Evolutionary conservation across 1,139 yeast genomes (phyloP).

Genomic region (Magnusiomyces fungicola): DNA sequence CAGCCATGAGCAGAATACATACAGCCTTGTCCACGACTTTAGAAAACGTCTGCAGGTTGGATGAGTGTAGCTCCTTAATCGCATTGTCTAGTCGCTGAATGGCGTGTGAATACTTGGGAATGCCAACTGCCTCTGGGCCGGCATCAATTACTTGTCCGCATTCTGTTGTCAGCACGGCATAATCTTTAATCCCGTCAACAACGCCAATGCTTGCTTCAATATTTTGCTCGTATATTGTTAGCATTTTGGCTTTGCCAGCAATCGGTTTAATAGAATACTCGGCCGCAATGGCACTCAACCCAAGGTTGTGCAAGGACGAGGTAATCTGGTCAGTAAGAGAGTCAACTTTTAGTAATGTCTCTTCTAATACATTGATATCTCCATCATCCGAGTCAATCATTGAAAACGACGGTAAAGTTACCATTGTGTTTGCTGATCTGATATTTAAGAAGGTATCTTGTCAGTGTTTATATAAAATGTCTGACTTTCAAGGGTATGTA

Average conservation of each 20-base stretch:
- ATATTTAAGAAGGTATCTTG: too few species aligned
- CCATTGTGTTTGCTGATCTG: too few species aligned
- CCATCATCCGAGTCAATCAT: conserved; percentile 52
- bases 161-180: conserved; percentile 43
- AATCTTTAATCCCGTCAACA: conserved; percentile 56
- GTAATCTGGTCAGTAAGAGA: conserved; percentile 51
- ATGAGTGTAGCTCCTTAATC: conserved; percentile 21
- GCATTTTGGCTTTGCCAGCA: conserved; percentile 51
- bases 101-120: conserved; percentile 21
- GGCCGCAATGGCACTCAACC: conserved; percentile 54
- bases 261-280: conserved; percentile 65
- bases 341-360: conserved; percentile 55
- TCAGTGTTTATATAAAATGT: too few species aligned
- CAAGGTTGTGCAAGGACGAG: conserved; percentile 48
- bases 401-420: background rate
- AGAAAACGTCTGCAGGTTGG: conserved; percentile 25
- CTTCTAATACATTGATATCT: conserved; percentile 75
- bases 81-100: conserved; percentile 23
- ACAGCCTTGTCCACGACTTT: conserved; percentile 27
- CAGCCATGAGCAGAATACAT: background rate
- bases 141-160: conserved; percentile 22
- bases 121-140: conserved; percentile 24
- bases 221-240: conserved; percentile 45
- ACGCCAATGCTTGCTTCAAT: conserved; percentile 53
- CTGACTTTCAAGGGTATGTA: too few species aligned